A percentile compares a stretch with the other conserved stretches of the same genome.
phyloP scores from a whole-genome alignment of 768 basidiomycete genomes.

The Suillus weaverae region DNA sequence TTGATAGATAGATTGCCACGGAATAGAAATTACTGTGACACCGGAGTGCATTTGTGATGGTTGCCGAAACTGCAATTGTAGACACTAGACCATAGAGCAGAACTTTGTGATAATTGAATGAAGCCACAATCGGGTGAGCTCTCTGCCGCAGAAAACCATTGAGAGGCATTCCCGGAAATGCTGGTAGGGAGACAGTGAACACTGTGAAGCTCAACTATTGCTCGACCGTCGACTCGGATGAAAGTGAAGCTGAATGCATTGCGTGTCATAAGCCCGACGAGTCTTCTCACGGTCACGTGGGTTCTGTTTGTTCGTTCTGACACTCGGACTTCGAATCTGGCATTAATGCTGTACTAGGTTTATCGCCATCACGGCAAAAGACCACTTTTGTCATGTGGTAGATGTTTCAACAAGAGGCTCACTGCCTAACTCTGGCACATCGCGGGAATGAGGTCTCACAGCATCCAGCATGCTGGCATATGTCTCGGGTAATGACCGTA shows the following conservation, averaged over 20 bases:
- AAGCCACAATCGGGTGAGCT: conserved; percentile 47
- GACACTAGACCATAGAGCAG: conserved; percentile 71
- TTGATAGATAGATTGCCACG: conserved; percentile 88
- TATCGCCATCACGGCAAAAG: neutral
- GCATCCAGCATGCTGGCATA: neutral
- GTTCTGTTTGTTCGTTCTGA: no score
- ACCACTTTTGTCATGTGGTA: neutral
- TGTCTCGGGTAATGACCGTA: neutral
- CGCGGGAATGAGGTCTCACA: neutral
- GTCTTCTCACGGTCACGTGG: neutral
- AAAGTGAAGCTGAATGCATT: neutral
- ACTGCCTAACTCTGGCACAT: neutral
- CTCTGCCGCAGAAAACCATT: conserved; percentile 51
- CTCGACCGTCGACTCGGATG: neutral
- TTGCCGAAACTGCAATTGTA: conserved; percentile 64
- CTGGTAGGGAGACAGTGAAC: neutral
- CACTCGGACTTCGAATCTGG: no score
- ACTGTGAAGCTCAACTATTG: neutral
- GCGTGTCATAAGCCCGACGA: neutral
- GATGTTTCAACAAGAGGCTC: neutral
- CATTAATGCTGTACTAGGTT: no score
- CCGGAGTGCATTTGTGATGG: conserved; percentile 77
- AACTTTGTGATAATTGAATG: conserved; percentile 62
- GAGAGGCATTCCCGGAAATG: conserved; percentile 44
- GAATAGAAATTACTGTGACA: conserved; percentile 92